These are phyloP conservation scores for Spongispora temasekensis DNA, from an alignment of 1,284 basidiomycete species.

Conservation along the genomic window DNA sequence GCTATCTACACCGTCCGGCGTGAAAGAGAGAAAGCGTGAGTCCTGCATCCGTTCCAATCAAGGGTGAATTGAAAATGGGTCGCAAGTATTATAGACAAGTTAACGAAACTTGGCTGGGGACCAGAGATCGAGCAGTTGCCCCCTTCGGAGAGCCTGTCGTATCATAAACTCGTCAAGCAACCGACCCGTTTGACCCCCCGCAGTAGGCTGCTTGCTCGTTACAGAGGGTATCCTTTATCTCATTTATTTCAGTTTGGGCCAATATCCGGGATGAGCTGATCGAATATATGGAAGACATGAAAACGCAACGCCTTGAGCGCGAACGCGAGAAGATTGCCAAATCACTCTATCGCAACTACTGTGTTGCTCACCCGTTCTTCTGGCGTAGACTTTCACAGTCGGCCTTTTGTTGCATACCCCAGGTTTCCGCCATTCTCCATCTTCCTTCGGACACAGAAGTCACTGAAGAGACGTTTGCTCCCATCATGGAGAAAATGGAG, in stretches of 20 bases:
- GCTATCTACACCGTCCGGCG: slow-evolving; percentile 38
- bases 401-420: slow-evolving; percentile 45
- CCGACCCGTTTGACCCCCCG: slow-evolving; percentile 46
- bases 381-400: slow-evolving; percentile 43
- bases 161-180: slow-evolving; percentile 43
- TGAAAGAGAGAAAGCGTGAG: slow-evolving; percentile 37
- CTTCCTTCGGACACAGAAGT: slow-evolving; percentile 40
- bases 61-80: slow-evolving; percentile 1
- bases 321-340: slow-evolving; percentile 39
- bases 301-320: slow-evolving; percentile 38
- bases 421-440: slow-evolving; percentile 41
- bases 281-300: slow-evolving; percentile 45
- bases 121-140: slow-evolving; percentile 44
- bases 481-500: slow-evolving; percentile 37
- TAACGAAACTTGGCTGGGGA: slow-evolving; percentile 46
- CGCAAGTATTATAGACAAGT: slow-evolving; percentile 36
- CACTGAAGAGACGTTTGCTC: slow-evolving; percentile 38
- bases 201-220: slow-evolving; percentile 37
- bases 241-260: slow-evolving; percentile 43
- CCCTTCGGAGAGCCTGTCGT: slow-evolving; percentile 38
- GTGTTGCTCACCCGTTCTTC: slow-evolving; percentile 37
- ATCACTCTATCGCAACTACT: slow-evolving; percentile 43
- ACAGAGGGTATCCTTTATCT: slow-evolving; percentile 1
- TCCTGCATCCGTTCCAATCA: background rate
- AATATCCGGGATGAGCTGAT: slow-evolving; percentile 45